A percentile compares a stretch with the other conserved stretches of the same genome.
These are phyloP conservation scores for Candida sp. DNA, from an alignment of 1,139 yeast species.

Conservation along the genomic window DNA sequence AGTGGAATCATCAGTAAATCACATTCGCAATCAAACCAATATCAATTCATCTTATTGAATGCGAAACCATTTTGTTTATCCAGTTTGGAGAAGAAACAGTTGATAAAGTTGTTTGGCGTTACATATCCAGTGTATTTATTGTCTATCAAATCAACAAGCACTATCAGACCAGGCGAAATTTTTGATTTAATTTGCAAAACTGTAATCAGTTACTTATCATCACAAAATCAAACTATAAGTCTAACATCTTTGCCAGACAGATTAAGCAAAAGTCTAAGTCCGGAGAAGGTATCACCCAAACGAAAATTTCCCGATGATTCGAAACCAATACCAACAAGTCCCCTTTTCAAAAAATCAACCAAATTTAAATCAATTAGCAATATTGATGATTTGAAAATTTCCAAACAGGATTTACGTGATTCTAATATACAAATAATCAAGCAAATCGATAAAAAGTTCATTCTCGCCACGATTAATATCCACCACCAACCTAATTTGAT, in stretches of 20 bases:
- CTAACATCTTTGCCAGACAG: conserved; percentile 27
- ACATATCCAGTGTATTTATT: conserved; percentile 2
- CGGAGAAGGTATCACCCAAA: conserved; percentile 15
- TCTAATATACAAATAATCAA: conserved; percentile 18
- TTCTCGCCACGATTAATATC: conserved; percentile 32
- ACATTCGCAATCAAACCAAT: conserved; percentile 26
- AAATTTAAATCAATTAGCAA: not conserved
- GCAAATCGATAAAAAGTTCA: conserved; percentile 62
- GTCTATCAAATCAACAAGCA: conserved; percentile 3
- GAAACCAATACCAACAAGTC: not conserved
- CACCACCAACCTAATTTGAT: conserved; percentile 18
- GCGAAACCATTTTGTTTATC: conserved; percentile 25
- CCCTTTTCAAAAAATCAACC: not conserved
- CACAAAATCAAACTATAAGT: not conserved
- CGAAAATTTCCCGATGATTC: not conserved
- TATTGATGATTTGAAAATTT: not conserved
- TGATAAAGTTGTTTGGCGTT: conserved; percentile 25
- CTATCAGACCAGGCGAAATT: conserved; percentile 4
- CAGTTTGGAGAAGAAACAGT: conserved; percentile 15
- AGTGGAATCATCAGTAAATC: conserved; percentile 25
- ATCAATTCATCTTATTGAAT: conserved; percentile 50
- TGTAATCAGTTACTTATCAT: conserved; percentile 1
- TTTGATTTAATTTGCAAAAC: conserved; percentile 1
- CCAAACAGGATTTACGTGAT: conserved; percentile 7
- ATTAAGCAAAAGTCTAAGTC: conserved; percentile 30